These are phyloP conservation scores for Sutorius eximius DNA, from an alignment of 1,284 basidiomycete genomes.

Conservation along the genomic window DNA sequence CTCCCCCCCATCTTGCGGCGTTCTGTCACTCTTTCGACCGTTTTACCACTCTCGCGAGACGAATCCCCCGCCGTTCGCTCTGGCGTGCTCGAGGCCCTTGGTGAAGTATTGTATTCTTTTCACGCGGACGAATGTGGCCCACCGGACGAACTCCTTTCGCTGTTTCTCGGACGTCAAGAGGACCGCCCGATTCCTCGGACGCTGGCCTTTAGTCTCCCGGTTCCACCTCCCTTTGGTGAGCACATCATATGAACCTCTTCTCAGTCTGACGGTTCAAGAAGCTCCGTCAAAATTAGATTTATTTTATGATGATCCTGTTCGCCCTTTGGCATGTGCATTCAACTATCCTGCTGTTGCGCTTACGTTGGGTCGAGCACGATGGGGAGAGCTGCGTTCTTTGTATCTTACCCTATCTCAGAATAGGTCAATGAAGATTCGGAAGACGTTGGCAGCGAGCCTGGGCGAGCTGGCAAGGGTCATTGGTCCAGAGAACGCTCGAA, in stretches of 20 bases:
- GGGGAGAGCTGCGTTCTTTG: slow-evolving; percentile 72
- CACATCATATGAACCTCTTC: not conserved
- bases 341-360: slow-evolving; percentile 92
- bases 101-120: slow-evolving; percentile 91
- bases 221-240: slow-evolving; percentile 22
- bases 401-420: slow-evolving; percentile 68
- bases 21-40: slow-evolving; percentile 61
- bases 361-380: slow-evolving; percentile 76
- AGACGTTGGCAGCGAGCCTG: slow-evolving; percentile 82
- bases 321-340: slow-evolving; percentile 88
- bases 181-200: slow-evolving; percentile 36
- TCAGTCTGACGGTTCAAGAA: slow-evolving; percentile 19
- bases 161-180: slow-evolving; percentile 69
- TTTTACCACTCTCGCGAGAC: slow-evolving; percentile 68
- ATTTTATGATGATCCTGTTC: slow-evolving; percentile 60
- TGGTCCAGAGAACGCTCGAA: slow-evolving; percentile 64
- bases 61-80: slow-evolving; percentile 71
- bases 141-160: slow-evolving; percentile 75
- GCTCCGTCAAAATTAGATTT: slow-evolving; percentile 37
- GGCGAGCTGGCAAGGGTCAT: slow-evolving; percentile 91
- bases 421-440: slow-evolving; percentile 63
- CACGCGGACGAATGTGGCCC: slow-evolving; percentile 66
- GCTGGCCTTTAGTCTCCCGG: slow-evolving; percentile 2
- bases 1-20: slow-evolving; percentile 57
- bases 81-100: slow-evolving; percentile 86